A percentile compares a stretch with the other conserved stretches of the same genome.
These are phyloP conservation scores for Microthyrium microscopicum DNA, from an alignment of 2,329 filamentous ascomycete genomes.

Conservation along the genomic window DNA sequence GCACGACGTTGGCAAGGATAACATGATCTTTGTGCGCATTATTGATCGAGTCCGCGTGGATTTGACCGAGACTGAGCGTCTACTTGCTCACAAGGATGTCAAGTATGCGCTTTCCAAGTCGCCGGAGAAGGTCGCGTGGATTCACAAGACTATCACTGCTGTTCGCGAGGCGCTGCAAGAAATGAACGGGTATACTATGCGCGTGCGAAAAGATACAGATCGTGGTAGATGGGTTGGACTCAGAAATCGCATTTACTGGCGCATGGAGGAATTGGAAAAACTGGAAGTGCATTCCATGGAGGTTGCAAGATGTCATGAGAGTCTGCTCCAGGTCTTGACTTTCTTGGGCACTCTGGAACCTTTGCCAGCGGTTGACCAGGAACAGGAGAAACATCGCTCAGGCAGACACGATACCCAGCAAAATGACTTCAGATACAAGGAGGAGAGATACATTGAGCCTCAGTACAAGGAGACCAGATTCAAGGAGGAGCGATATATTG, in stretches of 20 bases:
- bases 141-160: conserved; percentile 20
- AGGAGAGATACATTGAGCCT: no score
- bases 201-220: conserved; percentile 18
- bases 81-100: conserved; percentile 20
- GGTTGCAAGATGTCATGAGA: conserved; percentile 17
- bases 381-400: no score
- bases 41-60: conserved; percentile 20
- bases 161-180: conserved; percentile 21
- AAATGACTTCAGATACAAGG: no score
- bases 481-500: no score
- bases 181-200: conserved; percentile 20
- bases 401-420: no score
- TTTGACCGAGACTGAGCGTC: conserved; percentile 21
- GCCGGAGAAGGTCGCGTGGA: conserved; percentile 21
- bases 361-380: no score
- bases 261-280: conserved; percentile 24
- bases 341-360: no score
- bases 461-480: no score
- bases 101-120: conserved; percentile 21
- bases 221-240: conserved; percentile 20
- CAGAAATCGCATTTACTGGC: conserved; percentile 21
- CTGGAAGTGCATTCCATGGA: conserved; percentile 21
- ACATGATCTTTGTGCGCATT: conserved; percentile 22
- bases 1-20: conserved; percentile 20
- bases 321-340: conserved; percentile 19